Evolutionary conservation across 345 rosid species (phyloP), one percentile per base, ranked within the genome.

Genomic region (Triadica sebifera): DNA sequence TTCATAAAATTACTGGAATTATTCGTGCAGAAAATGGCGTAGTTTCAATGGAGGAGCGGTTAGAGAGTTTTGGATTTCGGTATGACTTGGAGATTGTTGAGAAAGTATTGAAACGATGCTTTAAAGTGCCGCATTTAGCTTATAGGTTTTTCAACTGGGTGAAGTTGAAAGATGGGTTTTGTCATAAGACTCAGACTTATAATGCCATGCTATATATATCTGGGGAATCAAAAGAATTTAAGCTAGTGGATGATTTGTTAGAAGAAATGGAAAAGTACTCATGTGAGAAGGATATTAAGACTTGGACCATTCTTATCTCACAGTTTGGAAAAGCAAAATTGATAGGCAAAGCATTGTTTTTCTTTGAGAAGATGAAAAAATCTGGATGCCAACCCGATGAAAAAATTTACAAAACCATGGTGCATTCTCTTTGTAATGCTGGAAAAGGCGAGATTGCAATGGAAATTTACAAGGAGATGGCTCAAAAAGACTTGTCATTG

Each of bases 81-180:
- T 83, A 86, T 75, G 89, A 88, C 9, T 78, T 86, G 4, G 87
- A 85, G 49, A 75, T 87, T 45, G 97, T 91, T 15, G 98, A 88
- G 50, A 91, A 84, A 56, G 98, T 93, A 16, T 81, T 93, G 63
- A 89, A 91, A 67, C 82, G 93, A 74, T 91, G 96, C 84, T 89
- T 86, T 47, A 87, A 90, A 80, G 90, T 87, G 82, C 94, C 98
- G 22, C 91, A 86, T 77, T 83, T 85, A 63, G 97, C 93, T 75
- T 71, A 82, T 39, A 84, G 90, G 78, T 90, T 91, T 84, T 90
- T 90, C 77, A 79, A 67, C 69, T 93, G 98, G 95, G 91, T 88
- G 76, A 85, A 81, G 77, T 65, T 73, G 24, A 87, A 81, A 71
- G 82, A 87, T 69, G 89, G 82, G 52, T 91, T 80, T 78, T 62